phyloP scores from a whole-genome alignment of 306 rosid genomes.

The Begonia masoniana region DNA sequence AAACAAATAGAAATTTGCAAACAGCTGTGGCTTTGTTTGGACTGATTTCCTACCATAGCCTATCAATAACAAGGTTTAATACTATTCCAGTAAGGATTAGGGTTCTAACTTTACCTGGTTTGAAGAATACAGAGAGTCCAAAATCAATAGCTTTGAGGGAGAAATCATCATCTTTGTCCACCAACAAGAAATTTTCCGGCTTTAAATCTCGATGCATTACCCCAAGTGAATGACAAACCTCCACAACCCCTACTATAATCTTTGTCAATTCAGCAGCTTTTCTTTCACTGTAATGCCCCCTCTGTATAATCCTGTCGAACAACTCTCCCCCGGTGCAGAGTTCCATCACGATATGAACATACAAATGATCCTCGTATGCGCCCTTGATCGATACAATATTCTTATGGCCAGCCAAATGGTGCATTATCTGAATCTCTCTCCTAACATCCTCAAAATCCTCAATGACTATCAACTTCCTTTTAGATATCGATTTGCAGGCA shows the following conservation, averaged over 20 bases:
- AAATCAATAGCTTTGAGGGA: slow-evolving; percentile 77
- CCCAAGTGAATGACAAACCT: slow-evolving; percentile 68
- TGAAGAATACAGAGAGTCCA: slow-evolving; percentile 74
- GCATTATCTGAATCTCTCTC: slow-evolving; percentile 73
- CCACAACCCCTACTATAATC: slow-evolving; percentile 65
- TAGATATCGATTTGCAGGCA: slow-evolving; percentile 67
- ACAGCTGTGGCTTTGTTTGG: too few relatives aligned
- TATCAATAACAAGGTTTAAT: too few relatives aligned
- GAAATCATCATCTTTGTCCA: slow-evolving; percentile 65
- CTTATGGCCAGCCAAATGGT: slow-evolving; percentile 65
- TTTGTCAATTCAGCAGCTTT: slow-evolving; percentile 70
- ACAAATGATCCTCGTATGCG: slow-evolving; percentile 59
- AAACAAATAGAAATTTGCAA: too few relatives aligned
- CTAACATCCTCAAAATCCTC: slow-evolving; percentile 66
- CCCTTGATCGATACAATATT: slow-evolving; percentile 64
- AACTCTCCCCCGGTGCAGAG: slow-evolving; percentile 68
- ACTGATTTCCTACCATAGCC: too few relatives aligned
- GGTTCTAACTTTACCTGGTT: slow-evolving; percentile 34
- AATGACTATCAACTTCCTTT: slow-evolving; percentile 58
- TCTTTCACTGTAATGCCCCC: slow-evolving; percentile 64
- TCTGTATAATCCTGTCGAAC: slow-evolving; percentile 62
- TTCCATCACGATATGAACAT: slow-evolving; percentile 76
- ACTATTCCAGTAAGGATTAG: too few relatives aligned
- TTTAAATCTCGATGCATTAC: slow-evolving; percentile 77
- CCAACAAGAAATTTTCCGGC: slow-evolving; percentile 68